Conservation (phyloP, 208 protist species). For the Strigomonas culicis region DNA sequence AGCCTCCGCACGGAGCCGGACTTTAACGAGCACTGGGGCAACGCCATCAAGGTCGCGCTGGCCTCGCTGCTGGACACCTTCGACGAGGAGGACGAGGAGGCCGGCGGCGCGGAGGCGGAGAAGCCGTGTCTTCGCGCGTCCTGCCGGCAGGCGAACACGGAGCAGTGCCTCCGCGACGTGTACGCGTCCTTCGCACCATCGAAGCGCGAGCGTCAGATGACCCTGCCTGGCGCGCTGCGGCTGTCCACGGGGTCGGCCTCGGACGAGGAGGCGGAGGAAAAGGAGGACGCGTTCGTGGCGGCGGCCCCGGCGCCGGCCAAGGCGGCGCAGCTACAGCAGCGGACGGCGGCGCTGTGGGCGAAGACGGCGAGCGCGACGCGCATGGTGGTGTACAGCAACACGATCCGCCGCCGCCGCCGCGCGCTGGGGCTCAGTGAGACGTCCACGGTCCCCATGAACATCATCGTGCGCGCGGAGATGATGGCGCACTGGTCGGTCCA, state of each 20-base stretch:
- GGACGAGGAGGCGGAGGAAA: constrained; percentile 11
- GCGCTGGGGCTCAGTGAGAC: constrained; percentile 47
- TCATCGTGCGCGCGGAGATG: constrained; percentile 60
- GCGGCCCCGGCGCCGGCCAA: neutral
- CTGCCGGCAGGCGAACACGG: neutral
- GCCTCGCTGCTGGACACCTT: constrained; percentile 27
- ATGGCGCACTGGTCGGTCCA: constrained; percentile 71
- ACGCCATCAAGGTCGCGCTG: constrained; percentile 24
- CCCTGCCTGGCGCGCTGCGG: neutral
- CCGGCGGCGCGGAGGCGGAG: neutral
- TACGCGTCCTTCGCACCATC: neutral
- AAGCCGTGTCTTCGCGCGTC: neutral
- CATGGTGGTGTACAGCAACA: constrained; percentile 46
- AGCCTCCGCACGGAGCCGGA: neutral
- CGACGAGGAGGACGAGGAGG: constrained; percentile 14
- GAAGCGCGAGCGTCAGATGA: constrained; percentile 6
- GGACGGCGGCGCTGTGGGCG: constrained; percentile 26
- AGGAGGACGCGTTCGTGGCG: neutral
- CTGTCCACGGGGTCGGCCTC: neutral
- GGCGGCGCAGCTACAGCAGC: neutral
- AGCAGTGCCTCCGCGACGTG: neutral
- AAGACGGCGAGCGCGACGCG: constrained; percentile 45
- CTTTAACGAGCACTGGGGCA: constrained; percentile 17
- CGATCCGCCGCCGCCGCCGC: constrained; percentile 41
- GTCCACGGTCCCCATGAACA: constrained; percentile 39